Base-by-base conservation (phyloP, 345 rosid species). In the Eucalyptus polyanthemos region DNA sequence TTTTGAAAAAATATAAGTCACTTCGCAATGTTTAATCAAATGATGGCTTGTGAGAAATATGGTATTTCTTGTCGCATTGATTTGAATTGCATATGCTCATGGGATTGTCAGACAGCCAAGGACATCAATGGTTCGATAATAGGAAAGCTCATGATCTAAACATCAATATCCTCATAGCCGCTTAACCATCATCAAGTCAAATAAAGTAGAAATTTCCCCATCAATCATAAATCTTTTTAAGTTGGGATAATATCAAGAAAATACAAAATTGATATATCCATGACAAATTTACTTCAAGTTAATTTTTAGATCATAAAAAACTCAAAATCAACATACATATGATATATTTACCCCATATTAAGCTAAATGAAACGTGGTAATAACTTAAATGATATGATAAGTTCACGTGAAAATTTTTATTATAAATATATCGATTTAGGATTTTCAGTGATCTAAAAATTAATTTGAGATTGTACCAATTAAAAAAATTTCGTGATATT, bases 291-390 rank as follows among this genome's bases (percentile, higher is more conserved):
- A 56, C 0, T 24, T 5, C 3, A 56, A 56, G 24, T 24, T 56
- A 24, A 56, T 9, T 24, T 56, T 56, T 56, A 10, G 6, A 24
- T 56, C 13, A 9, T 10, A 2, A 56, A 56, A 56, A 56, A 9
- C 3, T 22, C 3, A 0, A 56, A 0, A 21, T 2, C 0, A 22
- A 0, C 4, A 9, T 1, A 22, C 25, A 21, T 34, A 34, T 22
- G 0, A 54, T 1, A 22, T 56, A 56, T 56, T 56, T 56, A 56
- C 5, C 5, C 2, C 49, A 10, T 47, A 0, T 47, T 11, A 47
- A 56, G 6, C 1, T 56, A 22, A 56, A 56, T 22, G 12, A 22
- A 9, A 56, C 3, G 1, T 56, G 27, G 0, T 0, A 22, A 22
- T 56, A 56, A 56, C 12, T 56, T 56, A 56, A 56, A 21, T 9